Evolutionary conservation across 2,329 filamentous ascomycete genomes (phyloP).

Genomic region (Metarhizium album): DNA sequence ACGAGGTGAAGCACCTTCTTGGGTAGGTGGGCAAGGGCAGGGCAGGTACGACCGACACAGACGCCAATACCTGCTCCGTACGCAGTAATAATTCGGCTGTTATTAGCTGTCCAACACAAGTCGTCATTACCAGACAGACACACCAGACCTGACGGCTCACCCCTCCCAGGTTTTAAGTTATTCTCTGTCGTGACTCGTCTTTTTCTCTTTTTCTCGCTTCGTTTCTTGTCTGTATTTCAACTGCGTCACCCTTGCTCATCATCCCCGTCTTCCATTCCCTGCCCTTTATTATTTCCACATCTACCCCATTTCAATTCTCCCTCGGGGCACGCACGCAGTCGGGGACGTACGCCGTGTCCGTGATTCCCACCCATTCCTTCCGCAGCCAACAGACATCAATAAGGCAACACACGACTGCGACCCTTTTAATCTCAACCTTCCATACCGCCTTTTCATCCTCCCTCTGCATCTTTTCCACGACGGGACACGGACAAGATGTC

Average conservation of each 20-base stretch:
- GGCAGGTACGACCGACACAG: no score
- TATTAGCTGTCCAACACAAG: no score
- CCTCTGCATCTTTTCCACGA: background rate
- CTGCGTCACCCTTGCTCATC: background rate
- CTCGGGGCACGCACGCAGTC: background rate
- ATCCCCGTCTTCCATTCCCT: background rate
- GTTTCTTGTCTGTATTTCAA: background rate
- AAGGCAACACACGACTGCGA: background rate
- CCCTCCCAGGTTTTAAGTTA: background rate
- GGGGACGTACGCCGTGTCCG: background rate
- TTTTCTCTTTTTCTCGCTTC: no score
- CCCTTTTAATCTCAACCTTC: background rate
- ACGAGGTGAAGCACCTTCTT: no score
- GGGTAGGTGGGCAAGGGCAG: no score
- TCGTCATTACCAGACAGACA: no score
- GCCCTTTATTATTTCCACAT: background rate
- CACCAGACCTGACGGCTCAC: background rate
- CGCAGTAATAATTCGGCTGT: no score
- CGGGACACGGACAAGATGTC: slow-evolving; percentile 12
- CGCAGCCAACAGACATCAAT: background rate
- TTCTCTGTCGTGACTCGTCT: no score
- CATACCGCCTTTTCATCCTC: background rate
- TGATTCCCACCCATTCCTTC: background rate
- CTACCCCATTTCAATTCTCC: background rate
- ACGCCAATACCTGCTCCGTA: no score